Base-by-base conservation (phyloP, 768 basidiomycete genomes). In the Auricularia sp. region DNA sequence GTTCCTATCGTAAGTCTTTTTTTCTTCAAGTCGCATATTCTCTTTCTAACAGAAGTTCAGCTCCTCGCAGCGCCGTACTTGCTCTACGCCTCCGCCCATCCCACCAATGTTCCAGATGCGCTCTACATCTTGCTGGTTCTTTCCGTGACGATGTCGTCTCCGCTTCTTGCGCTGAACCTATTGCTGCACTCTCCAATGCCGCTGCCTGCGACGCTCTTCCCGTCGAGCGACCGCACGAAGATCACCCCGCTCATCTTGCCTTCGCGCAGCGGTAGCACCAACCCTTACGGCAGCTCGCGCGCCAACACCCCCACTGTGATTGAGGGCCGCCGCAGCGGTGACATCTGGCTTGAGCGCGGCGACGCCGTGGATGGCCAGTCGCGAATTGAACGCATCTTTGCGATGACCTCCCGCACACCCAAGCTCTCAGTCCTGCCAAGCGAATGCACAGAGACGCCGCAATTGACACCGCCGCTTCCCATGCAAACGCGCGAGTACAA, bases 281-380 rank as follows among this genome's bases (percentile, higher is more conserved):
- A 51, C 51, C 39, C 16, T 18, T 35, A 59, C 59, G 45, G 63
- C 56, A 2, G 65, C 54, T 42, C 10, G 44, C 63, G 66, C 3
- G 59, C 59, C 45, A 51, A 36, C 16, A 68, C 66, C 39, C 68
- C 76, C 62, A 88, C 86, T 21, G 83, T 88, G 47, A 83, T 89
- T 24, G 86, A 89, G 73, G 84, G 83, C 35, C 82, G 86, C 37
- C 84, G 86, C 59, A 88, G 86, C 68, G 86, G 86, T 33, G 88
- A 90, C 69, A 83, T 90, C 35, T 89, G 89, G 89, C 74, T 90
- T 68, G 72, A 82, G 13, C 86, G 86, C 63, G 87, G 88, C n/a
- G 83, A 89, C 66, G 88, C 88, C 6, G 76, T 86, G 24, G 85
- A 87, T 61, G 85, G 85, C 1, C 87, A 85, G 73, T 76, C 76